Percentiles rank a stretch among this genome's conserved stretches.
Conservation (phyloP, 2,329 filamentous ascomycete genomes). For the Rhinocladiella similis region DNA sequence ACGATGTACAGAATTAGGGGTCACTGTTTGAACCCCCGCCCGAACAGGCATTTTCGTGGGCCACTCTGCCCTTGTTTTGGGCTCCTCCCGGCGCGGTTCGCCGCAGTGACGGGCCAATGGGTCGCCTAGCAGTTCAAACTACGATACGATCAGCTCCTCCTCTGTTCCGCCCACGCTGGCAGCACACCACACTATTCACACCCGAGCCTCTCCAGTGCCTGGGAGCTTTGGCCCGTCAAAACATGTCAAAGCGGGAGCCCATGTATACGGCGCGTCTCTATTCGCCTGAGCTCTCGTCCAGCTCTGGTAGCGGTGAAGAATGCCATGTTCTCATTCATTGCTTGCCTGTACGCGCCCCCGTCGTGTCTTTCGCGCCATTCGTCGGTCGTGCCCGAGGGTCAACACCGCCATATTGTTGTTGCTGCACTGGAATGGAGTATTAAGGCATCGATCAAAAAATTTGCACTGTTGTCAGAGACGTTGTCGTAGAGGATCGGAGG, state of each 20-base stretch:
- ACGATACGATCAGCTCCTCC: background rate
- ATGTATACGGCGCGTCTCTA: conserved; percentile 8
- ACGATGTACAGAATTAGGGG: too few relatives aligned
- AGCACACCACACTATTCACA: background rate
- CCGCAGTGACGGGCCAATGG: too few relatives aligned
- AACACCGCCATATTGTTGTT: conserved; percentile 14
- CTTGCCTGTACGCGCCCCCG: conserved; percentile 10
- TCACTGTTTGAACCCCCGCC: too few relatives aligned
- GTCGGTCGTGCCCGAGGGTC: conserved; percentile 9
- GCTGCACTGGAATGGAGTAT: conserved; percentile 10
- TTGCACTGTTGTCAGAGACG: conserved; percentile 6
- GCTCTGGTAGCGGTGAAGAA: conserved; percentile 23
- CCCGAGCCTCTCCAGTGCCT: background rate
- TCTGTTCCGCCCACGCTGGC: background rate
- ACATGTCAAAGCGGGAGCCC: conserved; percentile 6
- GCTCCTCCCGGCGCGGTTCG: too few relatives aligned
- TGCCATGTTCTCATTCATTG: conserved; percentile 13
- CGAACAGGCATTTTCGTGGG: too few relatives aligned
- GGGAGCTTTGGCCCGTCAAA: conserved; percentile 6
- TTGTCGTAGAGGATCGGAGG: background rate
- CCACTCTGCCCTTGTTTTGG: too few relatives aligned
- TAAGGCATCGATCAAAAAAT: conserved; percentile 13
- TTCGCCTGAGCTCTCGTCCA: conserved; percentile 8
- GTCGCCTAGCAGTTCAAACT: background rate
- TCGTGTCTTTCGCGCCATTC: conserved; percentile 14